Conservation (phyloP, 2,329 filamentous ascomycete genomes). For the Ophiocordyceps camponoti-saundersi region DNA sequence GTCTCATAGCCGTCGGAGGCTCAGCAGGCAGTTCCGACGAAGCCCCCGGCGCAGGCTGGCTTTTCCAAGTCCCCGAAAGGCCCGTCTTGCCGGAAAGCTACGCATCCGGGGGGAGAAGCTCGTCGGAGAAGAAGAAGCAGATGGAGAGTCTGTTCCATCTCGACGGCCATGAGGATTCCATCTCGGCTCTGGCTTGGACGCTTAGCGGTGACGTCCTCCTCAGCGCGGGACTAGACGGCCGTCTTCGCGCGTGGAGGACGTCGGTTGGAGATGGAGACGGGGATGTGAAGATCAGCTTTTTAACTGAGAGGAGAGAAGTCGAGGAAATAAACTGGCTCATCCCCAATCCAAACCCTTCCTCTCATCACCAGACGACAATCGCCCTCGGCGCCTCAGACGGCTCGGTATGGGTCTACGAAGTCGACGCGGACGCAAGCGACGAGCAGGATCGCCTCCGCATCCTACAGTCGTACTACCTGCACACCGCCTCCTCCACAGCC, state of each 20-base stretch:
- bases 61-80: constrained; percentile 54
- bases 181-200: constrained; percentile 77
- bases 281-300: constrained; percentile 35
- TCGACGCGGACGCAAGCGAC: constrained; percentile 45
- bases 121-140: constrained; percentile 9
- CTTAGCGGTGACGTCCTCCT: constrained; percentile 65
- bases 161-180: constrained; percentile 81
- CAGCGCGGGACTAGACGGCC: constrained; percentile 79
- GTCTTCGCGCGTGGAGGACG: constrained; percentile 52
- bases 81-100: constrained; percentile 66
- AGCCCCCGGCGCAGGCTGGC: constrained; percentile 62
- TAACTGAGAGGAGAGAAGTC: constrained; percentile 73
- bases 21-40: constrained; percentile 41
- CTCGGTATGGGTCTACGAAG: constrained; percentile 88
- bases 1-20: constrained; percentile 76
- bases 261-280: constrained; percentile 27
- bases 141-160: constrained; percentile 55
- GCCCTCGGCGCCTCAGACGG: constrained; percentile 83
- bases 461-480: constrained; percentile 81
- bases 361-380: constrained; percentile 55
- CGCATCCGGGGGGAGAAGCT: constrained; percentile 22
- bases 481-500: constrained; percentile 72
- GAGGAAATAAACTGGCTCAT: constrained; percentile 88
- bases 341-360: constrained; percentile 48
- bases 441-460: constrained; percentile 50